Evolutionary conservation across 371 early-diverging fungal genomes (phyloP).

Genomic region (Saksenaea vasiformis): DNA sequence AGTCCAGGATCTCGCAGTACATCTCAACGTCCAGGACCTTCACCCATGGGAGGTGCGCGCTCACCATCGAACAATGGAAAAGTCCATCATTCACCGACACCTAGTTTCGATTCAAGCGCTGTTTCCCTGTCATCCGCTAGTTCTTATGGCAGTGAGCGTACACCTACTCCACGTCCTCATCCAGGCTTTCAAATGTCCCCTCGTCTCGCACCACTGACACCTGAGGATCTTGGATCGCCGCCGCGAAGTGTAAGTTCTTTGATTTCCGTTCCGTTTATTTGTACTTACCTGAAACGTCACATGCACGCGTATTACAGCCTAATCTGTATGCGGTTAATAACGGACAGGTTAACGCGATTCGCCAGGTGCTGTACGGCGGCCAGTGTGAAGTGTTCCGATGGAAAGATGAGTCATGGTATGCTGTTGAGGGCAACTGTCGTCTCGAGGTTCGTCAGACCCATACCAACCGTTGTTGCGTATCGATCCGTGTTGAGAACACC

Average conservation of each 20-base stretch:
- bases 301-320: neutral
- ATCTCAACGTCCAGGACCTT: constrained; percentile 6
- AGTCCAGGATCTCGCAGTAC: neutral
- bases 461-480: constrained; percentile 35
- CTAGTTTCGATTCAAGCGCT: constrained; percentile 1
- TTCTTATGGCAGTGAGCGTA: constrained; percentile 6
- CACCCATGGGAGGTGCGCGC: neutral
- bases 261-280: neutral
- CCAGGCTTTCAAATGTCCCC: constrained; percentile 15
- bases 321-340: constrained; percentile 8
- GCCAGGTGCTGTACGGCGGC: constrained; percentile 33
- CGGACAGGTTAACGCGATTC: constrained; percentile 24
- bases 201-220: constrained; percentile 16
- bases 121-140: constrained; percentile 5
- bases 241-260: constrained; percentile 32
- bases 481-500: constrained; percentile 33
- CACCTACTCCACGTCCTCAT: constrained; percentile 1
- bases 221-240: constrained; percentile 31
- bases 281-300: neutral
- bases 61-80: constrained; percentile 17
- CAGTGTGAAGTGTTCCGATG: constrained; percentile 51
- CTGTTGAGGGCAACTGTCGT: constrained; percentile 39
- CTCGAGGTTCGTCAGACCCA: constrained; percentile 38
- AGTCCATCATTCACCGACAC: neutral
- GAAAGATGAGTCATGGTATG: constrained; percentile 48